Base-by-base conservation (phyloP, 2,329 filamentous ascomycete genomes). In the Fonsecaea monophora region DNA sequence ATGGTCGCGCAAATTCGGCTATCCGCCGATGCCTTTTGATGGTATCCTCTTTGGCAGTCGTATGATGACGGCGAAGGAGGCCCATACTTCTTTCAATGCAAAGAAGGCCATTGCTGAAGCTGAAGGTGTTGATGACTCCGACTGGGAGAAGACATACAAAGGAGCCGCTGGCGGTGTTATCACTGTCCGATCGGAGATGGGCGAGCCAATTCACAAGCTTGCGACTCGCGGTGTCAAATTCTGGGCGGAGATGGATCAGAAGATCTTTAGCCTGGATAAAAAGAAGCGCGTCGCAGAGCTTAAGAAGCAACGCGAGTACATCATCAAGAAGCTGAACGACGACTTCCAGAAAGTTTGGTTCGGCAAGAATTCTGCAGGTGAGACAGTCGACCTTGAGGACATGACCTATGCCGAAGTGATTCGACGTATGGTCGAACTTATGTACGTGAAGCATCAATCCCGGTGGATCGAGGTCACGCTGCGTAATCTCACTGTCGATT, bases 341-440 rank as follows among this genome's bases (percentile, higher is more conserved):
- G 93, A 97, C 78, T 97, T 94, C 84, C 93, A 97, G 74, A 97
- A 97, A 83, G 92, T 96, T 10, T 97, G 94, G 94, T 97, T 97
- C 75, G 94, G 93, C 62, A 88, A 89, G 73, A 95, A 97, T 82
- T 87, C 89, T 75, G 86, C 86, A 59, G 92, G 92, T 62, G 84
- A 94, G 77, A 87, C 92, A 8, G 91, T 94, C 30, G 94, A 97
- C 71, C 85, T 97, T 0, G 93, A 97, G 76, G 93, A 97, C 76
- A 97, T 97, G 94, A 97, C 94, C 1, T 97, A 97, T 72, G 89
- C 87, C 21, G 92, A 96, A 77, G 91, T 97, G 40, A 87, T 95
- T 48, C 89, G 90, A 70, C 90, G 94, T 66, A 89, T 97, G 87
- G 90, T 96, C 4, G 91, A 95, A 70, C 86, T 97, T 65, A 91